A percentile compares a stretch with the other conserved stretches of the same genome.
phyloP scores from a whole-genome alignment of 176 grass and related monocot species.

The Stipa capillata region DNA sequence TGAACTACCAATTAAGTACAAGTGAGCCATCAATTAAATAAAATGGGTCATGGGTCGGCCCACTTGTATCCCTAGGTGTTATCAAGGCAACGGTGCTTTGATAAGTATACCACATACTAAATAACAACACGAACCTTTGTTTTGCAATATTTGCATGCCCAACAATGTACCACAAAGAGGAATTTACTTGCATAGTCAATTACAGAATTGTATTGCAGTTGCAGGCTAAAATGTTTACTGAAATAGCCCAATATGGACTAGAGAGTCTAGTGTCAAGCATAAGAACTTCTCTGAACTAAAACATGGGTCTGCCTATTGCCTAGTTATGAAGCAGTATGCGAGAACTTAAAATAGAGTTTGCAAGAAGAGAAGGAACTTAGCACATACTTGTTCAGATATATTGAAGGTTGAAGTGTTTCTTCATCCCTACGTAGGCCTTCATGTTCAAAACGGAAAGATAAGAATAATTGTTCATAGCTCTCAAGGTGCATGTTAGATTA shows the following conservation, averaged over 20 bases:
- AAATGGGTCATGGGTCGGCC: no score
- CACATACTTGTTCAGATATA: conserved; percentile 97
- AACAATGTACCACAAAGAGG: not conserved
- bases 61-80: no score
- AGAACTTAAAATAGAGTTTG: not conserved
- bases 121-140: not conserved
- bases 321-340: not conserved
- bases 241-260: not conserved
- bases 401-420: conserved; percentile 83
- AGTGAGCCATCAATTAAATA: no score
- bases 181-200: not conserved
- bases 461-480: conserved; percentile 12
- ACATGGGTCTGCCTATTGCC: not conserved
- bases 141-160: not conserved
- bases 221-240: not conserved
- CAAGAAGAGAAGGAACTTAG: conserved; percentile 14
- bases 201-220: not conserved
- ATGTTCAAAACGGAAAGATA: conserved; percentile 42
- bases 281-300: conserved; percentile 10
- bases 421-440: conserved; percentile 89
- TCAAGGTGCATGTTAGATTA: not conserved
- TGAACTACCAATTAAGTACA: no score
- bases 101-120: not conserved
- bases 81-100: not conserved
- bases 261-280: not conserved